These are phyloP conservation scores for Aspergillus fijiensis DNA, from an alignment of 2,329 filamentous ascomycete genomes.

Conservation along the genomic window DNA sequence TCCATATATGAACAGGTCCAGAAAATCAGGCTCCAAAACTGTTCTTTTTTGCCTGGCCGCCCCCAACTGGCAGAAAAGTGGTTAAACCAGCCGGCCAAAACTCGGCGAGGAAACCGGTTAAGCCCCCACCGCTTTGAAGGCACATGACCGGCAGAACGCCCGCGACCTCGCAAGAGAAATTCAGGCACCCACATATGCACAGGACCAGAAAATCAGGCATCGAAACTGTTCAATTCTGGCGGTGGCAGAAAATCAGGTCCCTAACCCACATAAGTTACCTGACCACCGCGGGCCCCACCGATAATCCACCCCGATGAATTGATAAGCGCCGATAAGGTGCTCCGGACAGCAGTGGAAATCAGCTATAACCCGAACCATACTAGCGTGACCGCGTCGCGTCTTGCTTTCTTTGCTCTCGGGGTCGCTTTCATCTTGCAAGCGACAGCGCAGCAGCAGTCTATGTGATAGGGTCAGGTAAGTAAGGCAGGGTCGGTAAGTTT, in stretches of 20 bases:
- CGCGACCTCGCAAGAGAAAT: background rate
- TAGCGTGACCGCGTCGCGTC: conserved; percentile 35
- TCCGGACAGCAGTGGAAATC: background rate
- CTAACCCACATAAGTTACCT: no score
- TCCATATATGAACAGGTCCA: background rate
- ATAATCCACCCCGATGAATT: conserved; percentile 5
- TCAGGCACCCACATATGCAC: background rate
- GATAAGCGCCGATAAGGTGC: background rate
- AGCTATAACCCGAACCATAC: conserved; percentile 29
- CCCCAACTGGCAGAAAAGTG: no score
- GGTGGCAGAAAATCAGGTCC: no score
- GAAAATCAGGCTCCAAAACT: background rate
- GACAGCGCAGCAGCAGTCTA: no score
- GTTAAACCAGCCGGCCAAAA: no score
- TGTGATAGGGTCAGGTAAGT: no score
- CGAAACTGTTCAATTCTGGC: background rate
- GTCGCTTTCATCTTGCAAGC: conserved; percentile 3
- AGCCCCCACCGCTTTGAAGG: no score
- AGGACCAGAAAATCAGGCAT: background rate
- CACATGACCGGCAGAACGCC: no score
- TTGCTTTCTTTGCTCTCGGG: background rate
- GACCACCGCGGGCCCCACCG: no score
- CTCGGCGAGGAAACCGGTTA: no score
- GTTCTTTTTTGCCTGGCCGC: background rate
- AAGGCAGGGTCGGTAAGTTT: no score